Percentiles rank a stretch among this genome's conserved stretches.
These are phyloP conservation scores for Chlorella sorokiniana DNA, from an alignment of 139 green algal genomes.

Conservation along the genomic window DNA sequence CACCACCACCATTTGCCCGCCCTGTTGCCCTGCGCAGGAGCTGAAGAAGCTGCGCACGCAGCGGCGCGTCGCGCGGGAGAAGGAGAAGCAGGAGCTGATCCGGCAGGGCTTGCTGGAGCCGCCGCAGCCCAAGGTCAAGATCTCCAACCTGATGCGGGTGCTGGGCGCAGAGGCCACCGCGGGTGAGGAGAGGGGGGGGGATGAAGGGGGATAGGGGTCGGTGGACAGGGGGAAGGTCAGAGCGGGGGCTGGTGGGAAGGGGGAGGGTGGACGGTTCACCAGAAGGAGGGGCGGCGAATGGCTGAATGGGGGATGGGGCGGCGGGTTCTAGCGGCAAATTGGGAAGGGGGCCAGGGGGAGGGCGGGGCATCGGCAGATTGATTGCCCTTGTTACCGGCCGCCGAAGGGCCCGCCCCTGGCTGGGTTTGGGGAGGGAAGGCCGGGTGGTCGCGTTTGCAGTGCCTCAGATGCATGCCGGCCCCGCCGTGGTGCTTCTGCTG, in stretches of 20 bases:
- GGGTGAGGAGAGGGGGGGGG: neutral
- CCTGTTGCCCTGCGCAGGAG: conserved; percentile 57
- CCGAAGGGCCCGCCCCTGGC: too few relatives aligned
- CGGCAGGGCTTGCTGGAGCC: conserved; percentile 92
- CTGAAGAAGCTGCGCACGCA: conserved; percentile 97
- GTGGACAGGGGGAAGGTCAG: neutral
- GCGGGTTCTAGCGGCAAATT: too few relatives aligned
- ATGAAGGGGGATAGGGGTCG: neutral
- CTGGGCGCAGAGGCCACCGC: conserved; percentile 83
- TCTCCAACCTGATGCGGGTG: conserved; percentile 96
- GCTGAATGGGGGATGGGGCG: too few relatives aligned
- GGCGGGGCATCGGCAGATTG: too few relatives aligned
- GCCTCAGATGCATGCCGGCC: too few relatives aligned
- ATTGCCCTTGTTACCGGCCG: too few relatives aligned
- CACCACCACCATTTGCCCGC: neutral
- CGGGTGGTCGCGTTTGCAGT: too few relatives aligned
- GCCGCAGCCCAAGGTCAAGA: conserved; percentile 95
- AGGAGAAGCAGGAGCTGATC: conserved; percentile 96
- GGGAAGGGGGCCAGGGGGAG: too few relatives aligned
- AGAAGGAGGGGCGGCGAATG: too few relatives aligned
- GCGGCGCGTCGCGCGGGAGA: conserved; percentile 85
- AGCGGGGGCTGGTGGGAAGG: too few relatives aligned
- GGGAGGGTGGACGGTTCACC: too few relatives aligned
- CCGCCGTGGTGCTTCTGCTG: too few relatives aligned
- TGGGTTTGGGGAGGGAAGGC: neutral